Base-by-base conservation (phyloP, 192 early-diverging fungal genomes). In the Backusella morwellensis region DNA sequence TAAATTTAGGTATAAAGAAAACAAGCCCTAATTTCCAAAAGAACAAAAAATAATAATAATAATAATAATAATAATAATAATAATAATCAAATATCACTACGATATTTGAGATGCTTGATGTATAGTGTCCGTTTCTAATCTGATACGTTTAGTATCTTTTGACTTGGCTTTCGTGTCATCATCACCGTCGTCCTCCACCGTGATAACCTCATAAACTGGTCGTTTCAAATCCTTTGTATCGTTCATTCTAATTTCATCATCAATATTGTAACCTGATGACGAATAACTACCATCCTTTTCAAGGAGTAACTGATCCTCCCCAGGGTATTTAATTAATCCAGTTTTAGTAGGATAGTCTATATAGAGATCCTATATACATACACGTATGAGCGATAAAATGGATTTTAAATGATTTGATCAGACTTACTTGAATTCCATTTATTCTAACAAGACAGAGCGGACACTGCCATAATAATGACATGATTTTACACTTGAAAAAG, bases 361-460 rank as follows among this genome's bases (percentile, higher is more conserved):
- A 44, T 67, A 75, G 15, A 75, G 56, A 34, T 75, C 74, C 74
- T 74, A 63, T 74, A 63, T 6, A 26, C n/a, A 59, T 15, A 44
- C 15, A 19, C 3, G 42, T 4, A 5, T 44, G 0, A 17, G 15
- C 15, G 15, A 44, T 17, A 15, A 7, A 35, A 52, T 44, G 17
- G 50, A 19, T 52, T 1, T 29, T 38, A 32, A 35, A 32, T 32
- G 32, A 32, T 3, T 32, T 34, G 12, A 47, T 11, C 29, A 36
- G 12, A 52, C 23, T 41, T 66, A 74, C 73, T 56, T 75, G 74
- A 9, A 68, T 68, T 2, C 74, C 74, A 66, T 66, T 66, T 4
- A 75, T 75, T 47, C 67, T 40, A 34, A 75, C 40, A 67, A 68
- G 40, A 21, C 74, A 75, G 29, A 66, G 35, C 19, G 74, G 74